Evolutionary conservation across 805 yeast species (phyloP).

Genomic region (Suhomyces prunicola): DNA sequence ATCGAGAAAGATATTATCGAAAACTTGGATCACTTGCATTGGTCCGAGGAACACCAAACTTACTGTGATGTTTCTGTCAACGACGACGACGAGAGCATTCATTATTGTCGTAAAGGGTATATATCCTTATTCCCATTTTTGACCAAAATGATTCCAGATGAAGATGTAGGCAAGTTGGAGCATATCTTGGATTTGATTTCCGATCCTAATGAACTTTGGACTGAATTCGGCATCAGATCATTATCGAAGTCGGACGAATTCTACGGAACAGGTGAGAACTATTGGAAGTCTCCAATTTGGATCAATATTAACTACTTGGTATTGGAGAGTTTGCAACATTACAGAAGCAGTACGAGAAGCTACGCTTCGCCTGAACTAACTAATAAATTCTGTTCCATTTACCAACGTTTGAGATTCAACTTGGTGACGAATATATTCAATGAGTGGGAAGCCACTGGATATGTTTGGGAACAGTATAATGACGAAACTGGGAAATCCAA

Average conservation of each 20-base stretch:
- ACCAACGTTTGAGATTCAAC: conserved; percentile 58
- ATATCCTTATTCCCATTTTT: conserved; percentile 83
- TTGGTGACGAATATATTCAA: conserved; percentile 63
- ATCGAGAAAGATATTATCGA: conserved; percentile 55
- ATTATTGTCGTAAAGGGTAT: conserved; percentile 88
- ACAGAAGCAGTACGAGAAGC: conserved; percentile 34
- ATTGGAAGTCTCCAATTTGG: conserved; percentile 97
- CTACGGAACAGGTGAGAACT: conserved; percentile 81
- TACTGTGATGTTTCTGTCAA: conserved; percentile 85
- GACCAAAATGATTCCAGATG: conserved; percentile 56
- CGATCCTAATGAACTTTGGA: conserved; percentile 74
- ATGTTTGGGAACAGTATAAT: conserved; percentile 88
- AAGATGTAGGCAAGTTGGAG: conserved; percentile 42
- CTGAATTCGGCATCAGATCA: conserved; percentile 76
- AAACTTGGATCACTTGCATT: conserved; percentile 73
- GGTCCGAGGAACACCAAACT: conserved; percentile 63
- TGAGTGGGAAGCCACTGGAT: conserved; percentile 76
- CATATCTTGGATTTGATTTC: conserved; percentile 55
- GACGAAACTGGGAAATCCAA: conserved; percentile 69
- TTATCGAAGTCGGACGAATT: conserved; percentile 61
- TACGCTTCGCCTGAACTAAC: conserved; percentile 36
- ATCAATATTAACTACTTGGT: conserved; percentile 82
- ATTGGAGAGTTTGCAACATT: conserved; percentile 65
- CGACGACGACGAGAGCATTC: conserved; percentile 60
- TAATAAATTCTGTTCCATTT: conserved; percentile 37